Evolutionary conservation across 2,329 filamentous ascomycete species (phyloP), one percentile per base, ranked within the genome.

Genomic region (Phialemoniopsis sp.): DNA sequence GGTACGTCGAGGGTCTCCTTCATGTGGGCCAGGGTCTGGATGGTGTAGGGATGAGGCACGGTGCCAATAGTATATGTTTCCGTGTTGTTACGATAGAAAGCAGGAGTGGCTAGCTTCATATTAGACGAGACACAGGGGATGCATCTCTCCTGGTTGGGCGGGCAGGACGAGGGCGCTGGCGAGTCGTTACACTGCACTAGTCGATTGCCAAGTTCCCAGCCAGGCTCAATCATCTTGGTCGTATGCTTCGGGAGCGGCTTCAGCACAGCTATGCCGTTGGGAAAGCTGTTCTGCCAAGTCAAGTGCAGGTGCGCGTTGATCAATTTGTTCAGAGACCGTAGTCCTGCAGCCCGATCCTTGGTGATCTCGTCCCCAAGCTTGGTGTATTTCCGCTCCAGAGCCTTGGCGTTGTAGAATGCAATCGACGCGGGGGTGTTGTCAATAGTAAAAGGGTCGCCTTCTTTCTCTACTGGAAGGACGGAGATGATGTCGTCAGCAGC

Each of bases 31-130:
- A 97, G 68, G 12, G 80, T 77, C 39, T 82, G 76, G 32, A 89
- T 72, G 2, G 90, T 96, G 68, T 89, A 95, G 0, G 93, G 93
- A 58, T 98, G 93, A 1, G 91, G 91, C 12, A 97, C 84, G 1
- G 82, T 87, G 43, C 85, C 89, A 46, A 98, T 87, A 3, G 85
- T 89, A 66, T 89, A 97, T 13, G 85, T 57, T 2, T 70, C 72
- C 13, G 82, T 82, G 5, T 73, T 75, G 60, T 96, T 95, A 40
- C 75, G 75, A 60, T 88, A 93, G 14, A 73, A 66, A 4, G 76
- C 63, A 3, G 81, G 78, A 1, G 82, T 84, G n/a, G 72, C 69
- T 48, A 95, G 75, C 37, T 76, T 77, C 63, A 89, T 73, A 0
- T 78, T 73, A 26, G 76, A 73, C 17, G 79, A 69, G 14, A 80